A percentile compares a stretch with the other conserved stretches of the same genome.
Evolutionary conservation across 345 rosid genomes (phyloP).

Genomic region (Heritiera littoralis): DNA sequence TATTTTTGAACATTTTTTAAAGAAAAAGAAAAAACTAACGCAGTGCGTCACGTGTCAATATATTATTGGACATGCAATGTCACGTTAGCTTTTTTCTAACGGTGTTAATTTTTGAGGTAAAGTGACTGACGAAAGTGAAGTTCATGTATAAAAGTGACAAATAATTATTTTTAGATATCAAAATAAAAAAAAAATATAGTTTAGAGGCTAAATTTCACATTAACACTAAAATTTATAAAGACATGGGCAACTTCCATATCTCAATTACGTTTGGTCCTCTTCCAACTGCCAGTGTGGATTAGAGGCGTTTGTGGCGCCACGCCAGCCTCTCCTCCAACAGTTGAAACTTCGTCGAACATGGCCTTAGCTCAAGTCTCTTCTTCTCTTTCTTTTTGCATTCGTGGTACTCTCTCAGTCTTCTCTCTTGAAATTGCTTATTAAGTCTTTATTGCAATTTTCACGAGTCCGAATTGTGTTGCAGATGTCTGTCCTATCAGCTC

Average conservation of each 20-base stretch:
- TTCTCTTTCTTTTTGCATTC: constrained; percentile 46
- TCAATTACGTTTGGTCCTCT: constrained; percentile 24
- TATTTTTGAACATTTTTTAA: too few relatives aligned
- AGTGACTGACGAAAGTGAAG: too few relatives aligned
- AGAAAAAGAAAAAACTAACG: too few relatives aligned
- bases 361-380: constrained; percentile 64
- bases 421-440: background rate
- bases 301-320: constrained; percentile 9
- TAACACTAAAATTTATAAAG: background rate
- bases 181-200: too few relatives aligned
- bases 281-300: background rate
- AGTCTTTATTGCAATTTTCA: background rate
- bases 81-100: too few relatives aligned
- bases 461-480: constrained; percentile 25
- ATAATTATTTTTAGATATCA: too few relatives aligned
- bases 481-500: constrained; percentile 40
- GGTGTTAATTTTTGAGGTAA: too few relatives aligned
- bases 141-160: too few relatives aligned
- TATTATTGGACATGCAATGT: too few relatives aligned
- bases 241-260: constrained; percentile 27
- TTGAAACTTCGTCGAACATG: constrained; percentile 27
- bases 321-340: too few relatives aligned
- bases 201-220: too few relatives aligned
- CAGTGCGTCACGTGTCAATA: too few relatives aligned
- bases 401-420: constrained; percentile 32